Evolutionary conservation across 1,139 yeast species (phyloP), one percentile per base, ranked within the genome.

Genomic region (Suhomyces terraborum): DNA sequence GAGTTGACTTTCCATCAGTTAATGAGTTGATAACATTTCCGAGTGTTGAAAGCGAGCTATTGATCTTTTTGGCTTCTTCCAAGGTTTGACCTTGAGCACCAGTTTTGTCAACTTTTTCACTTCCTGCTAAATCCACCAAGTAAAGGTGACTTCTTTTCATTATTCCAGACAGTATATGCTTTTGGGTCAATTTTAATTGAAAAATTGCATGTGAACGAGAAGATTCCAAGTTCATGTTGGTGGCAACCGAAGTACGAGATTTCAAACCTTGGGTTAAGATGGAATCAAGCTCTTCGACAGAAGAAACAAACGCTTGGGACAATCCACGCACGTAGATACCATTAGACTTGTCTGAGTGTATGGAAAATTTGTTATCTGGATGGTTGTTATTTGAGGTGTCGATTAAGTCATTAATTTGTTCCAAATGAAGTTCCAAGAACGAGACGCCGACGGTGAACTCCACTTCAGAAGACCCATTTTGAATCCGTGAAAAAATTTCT

Each of bases 101-200:
- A 0, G 95, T 82, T 52, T 83, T 86, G 42, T 82, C 82, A n/a
- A 87, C 82, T 58, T 86, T 87, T 61, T 89, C 96, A 30, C 93
- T 82, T 3, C 96, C 96, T 0, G 96, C 96, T 48, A 89, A 70
- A 64, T 89, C 97, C 8, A 88, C 94, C 38, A 89, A 64, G 54
- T 83, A 86, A 42, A 89, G 69, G 47, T 74, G 80, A n/a, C 89
- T 83, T 32, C 77, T 72, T 55, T 82, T 86, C 31, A 77, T 69
- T 9, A 77, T 69, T 3, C 84, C 88, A 19, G 78, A 73, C 9
- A 61, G 62, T n/a, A 73, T 51, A 48, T 75, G 74, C 52, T 77
- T 81, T 55, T 85, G 93, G 13, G 77, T 67, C 13, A 88, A 67
- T 40, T 75, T 77, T 10, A 89, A 70, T 47, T 83, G 84, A 51